phyloP scores from a whole-genome alignment of 768 basidiomycete genomes.

The Sarcodon aspratus region DNA sequence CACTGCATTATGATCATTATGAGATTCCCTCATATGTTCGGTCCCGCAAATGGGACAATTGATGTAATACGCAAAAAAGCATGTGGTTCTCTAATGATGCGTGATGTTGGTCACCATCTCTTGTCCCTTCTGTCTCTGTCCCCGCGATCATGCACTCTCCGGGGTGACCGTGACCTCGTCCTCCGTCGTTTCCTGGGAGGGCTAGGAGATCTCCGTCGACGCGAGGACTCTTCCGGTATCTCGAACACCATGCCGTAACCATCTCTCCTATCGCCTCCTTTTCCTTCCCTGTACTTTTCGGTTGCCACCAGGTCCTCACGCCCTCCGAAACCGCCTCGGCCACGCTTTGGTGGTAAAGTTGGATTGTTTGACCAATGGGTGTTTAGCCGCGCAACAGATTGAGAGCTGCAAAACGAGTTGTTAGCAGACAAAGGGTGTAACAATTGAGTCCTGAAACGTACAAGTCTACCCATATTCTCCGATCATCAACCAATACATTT shows the following conservation, averaged over 20 bases:
- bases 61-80: not conserved
- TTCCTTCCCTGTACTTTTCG: constrained; percentile 47
- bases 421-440: constrained; percentile 1
- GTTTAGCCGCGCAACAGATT: constrained; percentile 88
- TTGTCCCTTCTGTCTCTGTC: constrained; percentile 2
- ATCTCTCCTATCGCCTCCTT: constrained; percentile 19
- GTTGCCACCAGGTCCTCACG: constrained; percentile 68
- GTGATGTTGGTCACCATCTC: not conserved
- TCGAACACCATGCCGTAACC: constrained; percentile 81
- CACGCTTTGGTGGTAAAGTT: constrained; percentile 32
- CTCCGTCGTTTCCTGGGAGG: constrained; percentile 13
- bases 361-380: constrained; percentile 73
- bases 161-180: constrained; percentile 12
- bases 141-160: constrained; percentile 3
- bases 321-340: constrained; percentile 48
- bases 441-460: constrained; percentile 27
- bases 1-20: too few relatives aligned
- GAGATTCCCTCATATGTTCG: not conserved
- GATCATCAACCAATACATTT: constrained; percentile 94
- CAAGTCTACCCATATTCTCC: constrained; percentile 99
- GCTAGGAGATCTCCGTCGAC: constrained; percentile 29
- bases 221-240: constrained; percentile 29
- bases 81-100: not conserved
- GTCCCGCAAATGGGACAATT: not conserved
- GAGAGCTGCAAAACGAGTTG: constrained; percentile 41